Evolutionary conservation across 106 monocot genomes (phyloP).

Genomic region (Platanthera zijinensis): DNA sequence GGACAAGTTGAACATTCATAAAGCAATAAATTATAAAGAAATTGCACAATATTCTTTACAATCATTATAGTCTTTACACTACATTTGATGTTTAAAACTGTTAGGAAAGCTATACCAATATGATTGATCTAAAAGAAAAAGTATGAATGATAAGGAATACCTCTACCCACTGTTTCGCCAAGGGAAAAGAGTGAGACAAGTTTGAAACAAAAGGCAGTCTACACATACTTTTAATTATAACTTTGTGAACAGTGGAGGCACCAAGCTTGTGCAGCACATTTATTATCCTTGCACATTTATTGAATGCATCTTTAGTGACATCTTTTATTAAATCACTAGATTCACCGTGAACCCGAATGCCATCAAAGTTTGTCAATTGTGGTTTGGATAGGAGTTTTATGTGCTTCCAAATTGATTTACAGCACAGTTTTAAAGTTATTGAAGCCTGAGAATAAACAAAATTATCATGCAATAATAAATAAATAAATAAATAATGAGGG

Average conservation of each 20-base stretch:
- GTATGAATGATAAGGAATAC: slow-evolving; percentile 21
- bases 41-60: slow-evolving; percentile 26
- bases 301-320: slow-evolving; percentile 37
- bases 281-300: slow-evolving; percentile 31
- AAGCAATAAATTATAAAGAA: slow-evolving; percentile 39
- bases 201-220: slow-evolving; percentile 20
- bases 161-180: slow-evolving; percentile 88
- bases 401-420: slow-evolving; percentile 36
- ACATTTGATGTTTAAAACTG: slow-evolving; percentile 33
- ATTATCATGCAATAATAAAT: not conserved
- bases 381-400: slow-evolving; percentile 12
- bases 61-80: slow-evolving; percentile 47
- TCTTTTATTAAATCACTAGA: slow-evolving; percentile 18
- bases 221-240: slow-evolving; percentile 36
- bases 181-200: slow-evolving; percentile 24
- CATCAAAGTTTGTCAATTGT: slow-evolving; percentile 12
- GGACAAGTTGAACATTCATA: slow-evolving; percentile 17
- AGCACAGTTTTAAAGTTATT: slow-evolving; percentile 25
- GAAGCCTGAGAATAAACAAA: slow-evolving; percentile 27
- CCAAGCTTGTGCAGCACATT: slow-evolving; percentile 30
- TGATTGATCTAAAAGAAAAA: not conserved
- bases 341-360: not conserved
- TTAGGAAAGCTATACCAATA: slow-evolving; percentile 12
- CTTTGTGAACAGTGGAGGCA: slow-evolving; percentile 14
- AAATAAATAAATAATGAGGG: not conserved